phyloP scores from a whole-genome alignment of 164 flowering plant species.

The Vitis rupestris region DNA sequence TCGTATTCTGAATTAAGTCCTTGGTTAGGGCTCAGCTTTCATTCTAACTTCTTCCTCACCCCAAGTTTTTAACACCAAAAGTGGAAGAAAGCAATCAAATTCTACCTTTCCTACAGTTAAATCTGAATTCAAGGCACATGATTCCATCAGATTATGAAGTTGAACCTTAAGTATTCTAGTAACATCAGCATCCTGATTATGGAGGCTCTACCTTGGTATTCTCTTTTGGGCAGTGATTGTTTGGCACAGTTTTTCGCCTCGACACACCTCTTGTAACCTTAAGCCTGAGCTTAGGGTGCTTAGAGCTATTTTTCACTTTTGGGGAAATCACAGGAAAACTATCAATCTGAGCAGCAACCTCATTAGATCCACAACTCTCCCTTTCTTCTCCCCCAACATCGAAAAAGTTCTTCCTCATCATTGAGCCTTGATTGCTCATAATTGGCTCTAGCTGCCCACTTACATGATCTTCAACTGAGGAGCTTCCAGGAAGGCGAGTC shows the following conservation, averaged over 20 bases:
- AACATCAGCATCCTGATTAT: background rate
- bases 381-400: slow-evolving; percentile 56
- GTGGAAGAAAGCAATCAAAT: no score
- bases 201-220: slow-evolving; percentile 31
- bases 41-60: no score
- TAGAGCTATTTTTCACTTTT: slow-evolving; percentile 9
- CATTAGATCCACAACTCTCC: slow-evolving; percentile 89
- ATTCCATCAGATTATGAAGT: no score
- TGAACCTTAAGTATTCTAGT: no score
- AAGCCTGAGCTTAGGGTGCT: slow-evolving; percentile 26
- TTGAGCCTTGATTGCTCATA: slow-evolving; percentile 16
- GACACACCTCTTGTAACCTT: slow-evolving; percentile 43
- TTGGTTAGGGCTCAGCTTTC: no score
- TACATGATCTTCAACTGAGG: slow-evolving; percentile 26
- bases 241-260: slow-evolving; percentile 55
- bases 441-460: slow-evolving; percentile 30
- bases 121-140: no score
- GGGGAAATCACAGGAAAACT: slow-evolving; percentile 11
- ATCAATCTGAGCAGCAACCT: slow-evolving; percentile 44
- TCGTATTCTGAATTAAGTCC: no score
- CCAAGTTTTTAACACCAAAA: no score
- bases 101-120: no score
- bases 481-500: slow-evolving; percentile 57
- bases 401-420: slow-evolving; percentile 18
- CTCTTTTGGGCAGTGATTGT: slow-evolving; percentile 35